Conservation (phyloP, 2,329 filamentous ascomycete species). For the Talaromyces sp. region DNA sequence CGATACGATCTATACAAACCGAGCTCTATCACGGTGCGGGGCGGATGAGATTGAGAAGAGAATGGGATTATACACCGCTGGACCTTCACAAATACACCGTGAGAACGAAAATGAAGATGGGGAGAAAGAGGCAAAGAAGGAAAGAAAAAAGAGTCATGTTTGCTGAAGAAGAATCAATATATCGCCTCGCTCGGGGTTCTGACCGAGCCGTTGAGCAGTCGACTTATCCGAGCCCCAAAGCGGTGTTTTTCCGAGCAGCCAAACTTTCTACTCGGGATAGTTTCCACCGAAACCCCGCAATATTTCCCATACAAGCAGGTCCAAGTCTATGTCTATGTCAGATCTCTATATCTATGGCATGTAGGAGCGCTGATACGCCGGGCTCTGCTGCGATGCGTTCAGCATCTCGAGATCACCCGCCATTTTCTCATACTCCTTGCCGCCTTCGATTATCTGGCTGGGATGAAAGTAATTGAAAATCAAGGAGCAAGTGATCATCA, state of each 20-base stretch:
- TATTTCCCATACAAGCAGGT: not conserved
- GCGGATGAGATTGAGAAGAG: not conserved
- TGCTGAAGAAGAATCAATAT: not conserved
- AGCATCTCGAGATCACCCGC: constrained; percentile 1
- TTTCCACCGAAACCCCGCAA: constrained; percentile 11
- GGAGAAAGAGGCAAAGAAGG: not conserved
- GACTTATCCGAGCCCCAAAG: constrained; percentile 6
- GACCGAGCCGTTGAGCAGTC: not conserved
- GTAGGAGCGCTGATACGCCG: not conserved
- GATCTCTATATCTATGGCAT: not conserved
- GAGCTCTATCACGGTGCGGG: not conserved
- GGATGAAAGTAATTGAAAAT: constrained; percentile 7
- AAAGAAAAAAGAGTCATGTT: not conserved
- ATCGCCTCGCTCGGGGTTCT: constrained; percentile 6
- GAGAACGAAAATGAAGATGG: not conserved
- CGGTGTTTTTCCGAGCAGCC: constrained; percentile 1
- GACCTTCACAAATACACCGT: not conserved
- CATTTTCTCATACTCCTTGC: constrained; percentile 7
- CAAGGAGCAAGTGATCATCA: constrained; percentile 21
- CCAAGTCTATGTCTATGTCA: not conserved
- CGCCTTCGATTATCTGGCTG: not conserved
- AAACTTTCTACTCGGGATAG: not conserved
- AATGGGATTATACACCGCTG: not conserved
- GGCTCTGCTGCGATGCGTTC: not conserved
- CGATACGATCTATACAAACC: not conserved